Conservation (phyloP, 805 yeast species). For the Phaffomyces antillensis region DNA sequence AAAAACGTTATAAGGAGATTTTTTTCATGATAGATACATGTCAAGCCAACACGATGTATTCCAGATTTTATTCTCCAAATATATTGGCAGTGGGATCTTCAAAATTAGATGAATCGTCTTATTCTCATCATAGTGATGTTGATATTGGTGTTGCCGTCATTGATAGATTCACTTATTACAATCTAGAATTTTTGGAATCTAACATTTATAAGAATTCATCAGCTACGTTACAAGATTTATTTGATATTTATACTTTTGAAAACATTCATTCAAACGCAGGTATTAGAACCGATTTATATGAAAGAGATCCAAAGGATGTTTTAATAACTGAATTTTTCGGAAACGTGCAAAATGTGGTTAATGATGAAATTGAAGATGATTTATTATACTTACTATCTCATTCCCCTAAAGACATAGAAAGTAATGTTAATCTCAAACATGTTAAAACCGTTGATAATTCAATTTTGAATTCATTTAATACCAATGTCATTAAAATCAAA, state of each 20-base stretch:
- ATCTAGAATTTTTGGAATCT: constrained; percentile 76
- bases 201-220: constrained; percentile 66
- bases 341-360: constrained; percentile 71
- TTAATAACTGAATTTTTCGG: constrained; percentile 91
- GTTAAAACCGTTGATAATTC: constrained; percentile 10
- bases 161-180: constrained; percentile 91
- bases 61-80: constrained; percentile 86
- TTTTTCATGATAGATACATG: constrained; percentile 98
- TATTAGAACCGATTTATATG: constrained; percentile 73
- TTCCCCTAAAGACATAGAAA: constrained; percentile 1
- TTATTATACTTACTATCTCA: constrained; percentile 18
- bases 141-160: constrained; percentile 97
- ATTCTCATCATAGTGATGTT: constrained; percentile 91
- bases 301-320: constrained; percentile 60
- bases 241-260: constrained; percentile 76
- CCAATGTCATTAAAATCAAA: constrained; percentile 11
- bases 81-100: constrained; percentile 91
- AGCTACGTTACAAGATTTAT: constrained; percentile 72
- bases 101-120: constrained; percentile 79
- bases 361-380: constrained; percentile 53
- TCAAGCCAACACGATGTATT: constrained; percentile 97
- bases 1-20: constrained; percentile 89
- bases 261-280: constrained; percentile 92
- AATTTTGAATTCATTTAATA: constrained; percentile 13
- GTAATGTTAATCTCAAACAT: background rate